A percentile compares a stretch with the other conserved stretches of the same genome.
phyloP scores from a whole-genome alignment of 1,284 basidiomycete species.

The Trametes polyzona region DNA sequence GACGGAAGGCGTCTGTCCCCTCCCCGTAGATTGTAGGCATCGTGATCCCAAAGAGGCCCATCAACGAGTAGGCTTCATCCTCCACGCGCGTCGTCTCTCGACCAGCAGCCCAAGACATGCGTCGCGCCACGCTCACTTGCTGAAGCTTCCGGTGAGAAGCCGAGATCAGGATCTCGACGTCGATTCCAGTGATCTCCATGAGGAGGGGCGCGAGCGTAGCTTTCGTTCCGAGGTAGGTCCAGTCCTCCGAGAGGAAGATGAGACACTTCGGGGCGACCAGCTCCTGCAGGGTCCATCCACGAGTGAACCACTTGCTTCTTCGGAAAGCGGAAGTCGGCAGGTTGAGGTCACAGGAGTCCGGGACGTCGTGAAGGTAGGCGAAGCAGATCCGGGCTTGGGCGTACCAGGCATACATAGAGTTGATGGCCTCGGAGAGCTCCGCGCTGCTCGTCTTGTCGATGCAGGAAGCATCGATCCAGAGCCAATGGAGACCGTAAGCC shows the following conservation, averaged over 20 bases:
- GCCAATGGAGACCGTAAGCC: slow-evolving; percentile 3
- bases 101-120: slow-evolving; percentile 7
- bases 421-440: slow-evolving; percentile 10
- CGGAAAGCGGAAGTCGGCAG: not conserved
- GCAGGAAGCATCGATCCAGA: slow-evolving; percentile 12
- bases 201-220: not conserved
- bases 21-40: slow-evolving; percentile 13
- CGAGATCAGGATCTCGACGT: not conserved
- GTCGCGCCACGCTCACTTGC: not conserved
- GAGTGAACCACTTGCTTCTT: not conserved
- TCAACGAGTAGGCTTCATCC: slow-evolving; percentile 10
- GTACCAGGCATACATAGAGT: slow-evolving; percentile 12
- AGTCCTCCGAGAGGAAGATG: slow-evolving; percentile 3
- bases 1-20: not conserved
- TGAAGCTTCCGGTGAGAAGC: not conserved
- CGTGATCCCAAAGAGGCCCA: slow-evolving; percentile 3
- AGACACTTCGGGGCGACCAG: slow-evolving; percentile 1
- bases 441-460: slow-evolving; percentile 4
- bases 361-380: slow-evolving; percentile 6
- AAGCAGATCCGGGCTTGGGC: not conserved
- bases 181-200: slow-evolving; percentile 1
- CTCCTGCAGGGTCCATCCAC: not conserved
- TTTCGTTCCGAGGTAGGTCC: not conserved
- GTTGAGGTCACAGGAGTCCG: not conserved
- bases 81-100: not conserved